These are phyloP conservation scores for Colletotrichum sp. DNA, from an alignment of 2,329 filamentous ascomycete genomes.

Conservation along the genomic window DNA sequence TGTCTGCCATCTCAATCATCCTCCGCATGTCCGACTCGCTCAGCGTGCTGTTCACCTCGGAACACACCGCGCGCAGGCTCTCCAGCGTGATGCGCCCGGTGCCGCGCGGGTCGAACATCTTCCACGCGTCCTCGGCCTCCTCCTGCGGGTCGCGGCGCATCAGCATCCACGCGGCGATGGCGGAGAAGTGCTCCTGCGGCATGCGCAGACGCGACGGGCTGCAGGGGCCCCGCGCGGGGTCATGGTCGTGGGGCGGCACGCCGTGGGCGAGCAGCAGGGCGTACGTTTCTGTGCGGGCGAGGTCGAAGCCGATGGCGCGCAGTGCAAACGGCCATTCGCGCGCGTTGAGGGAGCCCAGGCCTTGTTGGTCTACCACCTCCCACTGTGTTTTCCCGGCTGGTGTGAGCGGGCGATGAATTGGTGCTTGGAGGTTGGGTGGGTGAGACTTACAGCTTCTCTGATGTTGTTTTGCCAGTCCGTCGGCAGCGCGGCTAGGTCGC, in stretches of 20 bases:
- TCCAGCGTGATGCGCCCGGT: conserved; percentile 91
- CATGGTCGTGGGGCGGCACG: conserved; percentile 66
- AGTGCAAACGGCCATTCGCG: conserved; percentile 98
- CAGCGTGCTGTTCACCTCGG: conserved; percentile 82
- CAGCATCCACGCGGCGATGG: conserved; percentile 81
- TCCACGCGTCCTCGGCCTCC: conserved; percentile 90
- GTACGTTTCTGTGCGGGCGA: conserved; percentile 85
- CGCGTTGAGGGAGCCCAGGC: conserved; percentile 93
- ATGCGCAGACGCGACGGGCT: conserved; percentile 74
- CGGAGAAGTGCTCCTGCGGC: conserved; percentile 74
- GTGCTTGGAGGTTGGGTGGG: not conserved
- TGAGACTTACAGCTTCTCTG: conserved; percentile 18
- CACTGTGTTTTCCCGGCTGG: conserved; percentile 61
- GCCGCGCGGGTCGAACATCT: conserved; percentile 89
- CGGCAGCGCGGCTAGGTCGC: conserved; percentile 18
- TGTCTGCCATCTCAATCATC: conserved; percentile 98
- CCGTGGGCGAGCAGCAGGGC: conserved; percentile 82
- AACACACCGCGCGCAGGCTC: conserved; percentile 84
- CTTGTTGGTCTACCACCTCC: conserved; percentile 94
- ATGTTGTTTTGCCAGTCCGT: conserved; percentile 24
- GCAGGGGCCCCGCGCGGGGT: conserved; percentile 48
- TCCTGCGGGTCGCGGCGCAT: conserved; percentile 84
- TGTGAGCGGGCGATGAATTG: not conserved
- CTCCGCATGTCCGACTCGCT: conserved; percentile 91
- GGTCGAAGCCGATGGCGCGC: conserved; percentile 92